Base-by-base conservation (phyloP, 2,329 filamentous ascomycete species). In the Xylariaceae sp. region DNA sequence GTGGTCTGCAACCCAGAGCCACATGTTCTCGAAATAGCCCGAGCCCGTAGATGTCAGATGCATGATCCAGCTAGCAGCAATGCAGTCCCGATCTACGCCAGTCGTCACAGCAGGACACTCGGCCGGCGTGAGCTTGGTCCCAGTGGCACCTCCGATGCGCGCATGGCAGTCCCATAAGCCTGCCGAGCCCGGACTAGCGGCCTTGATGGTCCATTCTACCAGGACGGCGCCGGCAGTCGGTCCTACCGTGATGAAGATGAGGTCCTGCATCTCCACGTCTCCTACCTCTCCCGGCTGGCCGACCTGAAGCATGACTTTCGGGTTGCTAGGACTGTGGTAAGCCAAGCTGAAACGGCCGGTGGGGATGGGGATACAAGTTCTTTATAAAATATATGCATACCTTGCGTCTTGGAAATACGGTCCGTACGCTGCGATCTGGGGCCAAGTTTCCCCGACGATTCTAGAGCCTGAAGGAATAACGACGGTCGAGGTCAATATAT, bases 151-250 rank as follows among this genome's bases (percentile, higher is more conserved):
- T n/a, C n/a, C n/a, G n/a, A n/a, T n/a, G n/a, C n/a, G n/a, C n/a
- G n/a, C n/a, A n/a, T 90, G 84, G 9, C 78, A 75, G 55, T 89
- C 84, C 83, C 83, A 88, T 66, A 86, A 27, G 3, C 42, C 53
- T 1, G 50, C 51, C 0, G 51, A 9, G 24, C 78, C 79, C 48
- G 71, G 70, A 38, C 41, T 60, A 47, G 61, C 52, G n/a, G 68
- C 71, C 11, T 68, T 68, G 21, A 86, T 65, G 56, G 87, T 87
- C 82, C 82, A 88, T 55, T 88, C 71, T 54, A 88, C 71, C 48
- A 87, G 66, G 43, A 86, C 78, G 5, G 77, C 80, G 38, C 84
- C 84, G 1, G 82, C 75, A n/a, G 76, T 76, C 4, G 78, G 64
- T 1, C 83, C 83, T 49, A 71, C 68, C 30, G 79, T 83, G 44